Conservation (phyloP, 2,329 filamentous ascomycete species). For the Penicillium sp. region DNA sequence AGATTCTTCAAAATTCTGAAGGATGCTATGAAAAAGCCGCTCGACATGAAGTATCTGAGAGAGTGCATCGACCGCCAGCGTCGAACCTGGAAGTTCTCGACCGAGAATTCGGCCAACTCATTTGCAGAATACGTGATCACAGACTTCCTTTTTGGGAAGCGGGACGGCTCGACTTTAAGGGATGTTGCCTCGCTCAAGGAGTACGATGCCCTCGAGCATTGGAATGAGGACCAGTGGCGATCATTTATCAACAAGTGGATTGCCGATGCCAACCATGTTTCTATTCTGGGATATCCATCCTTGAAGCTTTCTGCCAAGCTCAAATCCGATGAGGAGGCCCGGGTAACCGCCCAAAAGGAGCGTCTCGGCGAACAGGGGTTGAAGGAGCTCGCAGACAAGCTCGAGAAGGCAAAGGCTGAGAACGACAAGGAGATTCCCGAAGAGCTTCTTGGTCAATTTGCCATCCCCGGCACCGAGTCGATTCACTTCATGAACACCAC, state of each 20-base stretch:
- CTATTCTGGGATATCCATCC: constrained; percentile 82
- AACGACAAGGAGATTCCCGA: constrained; percentile 84
- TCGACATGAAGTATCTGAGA: constrained; percentile 85
- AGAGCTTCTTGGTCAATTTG: constrained; percentile 72
- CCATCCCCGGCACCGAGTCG: constrained; percentile 77
- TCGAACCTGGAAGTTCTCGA: constrained; percentile 74
- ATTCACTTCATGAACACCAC: constrained; percentile 91
- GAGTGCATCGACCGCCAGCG: constrained; percentile 80
- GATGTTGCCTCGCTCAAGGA: constrained; percentile 50
- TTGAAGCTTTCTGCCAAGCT: constrained; percentile 69
- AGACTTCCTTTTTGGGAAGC: constrained; percentile 83
- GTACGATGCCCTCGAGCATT: constrained; percentile 65
- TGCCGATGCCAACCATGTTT: constrained; percentile 76
- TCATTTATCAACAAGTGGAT: constrained; percentile 78
- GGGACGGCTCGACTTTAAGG: constrained; percentile 70
- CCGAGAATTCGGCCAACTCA: constrained; percentile 73
- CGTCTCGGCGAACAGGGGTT: constrained; percentile 77
- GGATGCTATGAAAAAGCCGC: constrained; percentile 66
- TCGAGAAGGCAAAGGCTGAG: constrained; percentile 77
- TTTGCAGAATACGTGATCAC: constrained; percentile 82
- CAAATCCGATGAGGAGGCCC: constrained; percentile 72
- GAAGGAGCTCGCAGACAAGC: constrained; percentile 63
- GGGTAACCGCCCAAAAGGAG: constrained; percentile 71
- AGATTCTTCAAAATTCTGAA: constrained; percentile 77
- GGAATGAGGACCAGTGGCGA: constrained; percentile 81